Conservation (phyloP, 2,329 filamentous ascomycete species). For the Phialophora chinensis region DNA sequence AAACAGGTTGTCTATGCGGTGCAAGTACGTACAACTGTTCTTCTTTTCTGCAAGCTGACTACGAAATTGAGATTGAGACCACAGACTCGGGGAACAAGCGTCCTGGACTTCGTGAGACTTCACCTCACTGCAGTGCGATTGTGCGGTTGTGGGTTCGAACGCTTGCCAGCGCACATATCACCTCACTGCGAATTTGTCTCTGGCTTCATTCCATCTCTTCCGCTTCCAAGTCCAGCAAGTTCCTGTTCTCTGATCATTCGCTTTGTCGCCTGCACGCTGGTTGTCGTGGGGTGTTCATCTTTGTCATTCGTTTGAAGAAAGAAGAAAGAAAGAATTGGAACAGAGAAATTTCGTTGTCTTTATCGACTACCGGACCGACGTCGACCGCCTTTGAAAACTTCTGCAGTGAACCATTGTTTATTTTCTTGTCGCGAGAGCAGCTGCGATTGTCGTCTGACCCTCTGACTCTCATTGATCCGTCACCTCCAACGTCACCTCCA, state of each 20-base stretch:
- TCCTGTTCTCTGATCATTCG: slow-evolving; percentile 2
- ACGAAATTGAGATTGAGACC: slow-evolving; percentile 9
- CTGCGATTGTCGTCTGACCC: slow-evolving; percentile 19
- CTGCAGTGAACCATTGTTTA: background rate
- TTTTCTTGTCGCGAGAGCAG: slow-evolving; percentile 1
- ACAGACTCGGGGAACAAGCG: background rate
- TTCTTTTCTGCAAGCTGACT: slow-evolving; percentile 2
- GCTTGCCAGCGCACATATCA: slow-evolving; percentile 18
- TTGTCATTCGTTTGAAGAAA: slow-evolving; percentile 23
- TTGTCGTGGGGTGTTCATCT: slow-evolving; percentile 2
- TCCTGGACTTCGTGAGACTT: slow-evolving; percentile 13
- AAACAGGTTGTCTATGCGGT: slow-evolving; percentile 7
- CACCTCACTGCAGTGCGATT: slow-evolving; percentile 1
- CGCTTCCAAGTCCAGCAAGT: background rate
- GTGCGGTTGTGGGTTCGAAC: slow-evolving; percentile 16
- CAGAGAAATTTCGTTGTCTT: background rate
- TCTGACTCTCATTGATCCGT: slow-evolving; percentile 23
- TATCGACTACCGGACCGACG: slow-evolving; percentile 13
- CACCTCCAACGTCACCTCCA: slow-evolving; percentile 11
- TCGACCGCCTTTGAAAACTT: background rate
- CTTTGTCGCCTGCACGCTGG: slow-evolving; percentile 14
- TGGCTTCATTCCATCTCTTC: slow-evolving; percentile 10
- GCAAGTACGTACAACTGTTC: slow-evolving; percentile 21
- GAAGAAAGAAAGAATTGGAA: slow-evolving; percentile 10
- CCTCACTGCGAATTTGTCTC: slow-evolving; percentile 3